phyloP scores from a whole-genome alignment of 225 moss, liverwort and hornwort genomes.

The Bryoerythrophyllum caledonicum region DNA sequence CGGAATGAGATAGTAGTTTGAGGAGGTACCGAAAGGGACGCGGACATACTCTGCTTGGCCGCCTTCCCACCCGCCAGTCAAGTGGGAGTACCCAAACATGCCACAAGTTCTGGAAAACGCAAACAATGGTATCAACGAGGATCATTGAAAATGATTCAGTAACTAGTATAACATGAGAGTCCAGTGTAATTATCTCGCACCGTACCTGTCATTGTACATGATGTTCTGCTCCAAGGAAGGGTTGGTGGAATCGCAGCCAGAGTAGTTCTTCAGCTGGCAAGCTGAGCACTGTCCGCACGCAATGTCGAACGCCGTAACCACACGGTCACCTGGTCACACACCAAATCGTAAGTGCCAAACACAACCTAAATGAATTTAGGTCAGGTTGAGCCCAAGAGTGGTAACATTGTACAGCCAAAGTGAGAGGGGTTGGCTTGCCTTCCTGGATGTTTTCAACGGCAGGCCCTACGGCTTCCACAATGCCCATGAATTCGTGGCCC shows the following conservation, averaged over 20 bases:
- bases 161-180: neutral
- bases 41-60: slow-evolving; percentile 91
- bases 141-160: neutral
- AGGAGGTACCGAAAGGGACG: slow-evolving; percentile 57
- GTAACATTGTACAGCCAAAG: neutral
- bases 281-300: slow-evolving; percentile 77
- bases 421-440: slow-evolving; percentile 31
- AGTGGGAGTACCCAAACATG: slow-evolving; percentile 91
- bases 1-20: no score
- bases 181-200: slow-evolving; percentile 12
- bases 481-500: slow-evolving; percentile 89
- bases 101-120: slow-evolving; percentile 55
- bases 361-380: no score
- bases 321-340: slow-evolving; percentile 54
- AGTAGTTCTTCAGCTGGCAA: slow-evolving; percentile 51
- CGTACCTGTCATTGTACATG: slow-evolving; percentile 60
- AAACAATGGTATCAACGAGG: neutral
- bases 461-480: slow-evolving; percentile 75
- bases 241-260: slow-evolving; percentile 77
- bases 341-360: neutral
- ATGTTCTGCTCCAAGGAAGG: slow-evolving; percentile 52
- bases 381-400: neutral
- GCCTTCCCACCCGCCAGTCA: slow-evolving; percentile 91
- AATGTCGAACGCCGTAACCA: slow-evolving; percentile 68
- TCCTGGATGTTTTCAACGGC: slow-evolving; percentile 46